Evolutionary conservation across 257 asterid genomes (phyloP), one percentile per base, ranked within the genome.

Genomic region (Oldenlandia corymbosa): DNA sequence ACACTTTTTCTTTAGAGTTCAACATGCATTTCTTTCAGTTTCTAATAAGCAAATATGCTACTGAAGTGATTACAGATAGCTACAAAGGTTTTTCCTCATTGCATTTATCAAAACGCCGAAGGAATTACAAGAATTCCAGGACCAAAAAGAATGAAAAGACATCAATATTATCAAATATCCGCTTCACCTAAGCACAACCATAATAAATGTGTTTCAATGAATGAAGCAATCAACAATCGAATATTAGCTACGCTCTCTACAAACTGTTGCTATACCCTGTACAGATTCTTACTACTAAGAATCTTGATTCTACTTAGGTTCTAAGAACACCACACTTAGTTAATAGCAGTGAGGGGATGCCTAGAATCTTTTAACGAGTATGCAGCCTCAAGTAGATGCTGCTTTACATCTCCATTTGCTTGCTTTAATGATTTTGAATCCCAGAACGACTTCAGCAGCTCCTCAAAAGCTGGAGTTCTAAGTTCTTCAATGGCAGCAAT

Each of bases 401-500:
- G 92, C 80, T 84, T 88, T 45, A 73, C 59, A 65, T 85, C 96
- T 69, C 97, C 99, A 30, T 93, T 93, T 60, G 84, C 73, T 52
- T 78, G 91, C 79, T 83, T 89, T 10, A 88, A 75, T 71, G 90
- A 77, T 73, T 84, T 92, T 53, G 79, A 80, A 63, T 89, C 97
- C 94, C 93, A 83, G 67, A 92, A 89, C 26, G 88, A 81, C 79
- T 74, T 84, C 30, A 93, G 71, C 74, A 93, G 69, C 71, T 89
- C 97, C 64, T 89, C 96, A 43, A 93, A 93, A 23, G 88, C 59
- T 4, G 96, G 99, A 31, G 96, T 85, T 60, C 83, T 81, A 45
- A 93, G 91, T 70, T 93, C 99, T 76, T 93, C 97, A 58, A 89
- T 90, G 36, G 94, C 81, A 68, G 74, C 82, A 37, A 78, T 61